These are phyloP conservation scores for Ceratocystis eucalypticola DNA, from an alignment of 2,329 filamentous ascomycete species.

Conservation along the genomic window DNA sequence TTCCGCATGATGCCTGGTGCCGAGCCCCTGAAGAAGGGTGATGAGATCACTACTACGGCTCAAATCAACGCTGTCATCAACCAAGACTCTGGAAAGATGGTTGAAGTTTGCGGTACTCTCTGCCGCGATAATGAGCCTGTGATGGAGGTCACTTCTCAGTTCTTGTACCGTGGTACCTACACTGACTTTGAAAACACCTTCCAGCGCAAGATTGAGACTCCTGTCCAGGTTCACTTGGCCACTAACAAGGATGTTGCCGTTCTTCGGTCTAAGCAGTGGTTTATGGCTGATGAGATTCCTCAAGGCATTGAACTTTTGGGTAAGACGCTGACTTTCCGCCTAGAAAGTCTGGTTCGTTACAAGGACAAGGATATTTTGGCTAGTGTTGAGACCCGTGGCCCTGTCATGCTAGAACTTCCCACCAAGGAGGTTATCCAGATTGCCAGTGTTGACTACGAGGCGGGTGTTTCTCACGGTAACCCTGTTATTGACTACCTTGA, in stretches of 20 bases:
- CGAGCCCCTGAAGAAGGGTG: slow-evolving; percentile 87
- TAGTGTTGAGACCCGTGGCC: slow-evolving; percentile 78
- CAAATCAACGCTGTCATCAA: slow-evolving; percentile 97
- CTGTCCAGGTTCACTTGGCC: slow-evolving; percentile 79
- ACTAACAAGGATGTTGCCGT: slow-evolving; percentile 88
- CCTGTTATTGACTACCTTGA: slow-evolving; percentile 93
- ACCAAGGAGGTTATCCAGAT: slow-evolving; percentile 97
- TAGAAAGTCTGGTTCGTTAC: slow-evolving; percentile 81
- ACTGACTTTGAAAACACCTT: slow-evolving; percentile 96
- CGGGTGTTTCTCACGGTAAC: slow-evolving; percentile 83
- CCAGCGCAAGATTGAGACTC: slow-evolving; percentile 91
- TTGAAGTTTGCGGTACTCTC: slow-evolving; percentile 97
- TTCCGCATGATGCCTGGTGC: slow-evolving; percentile 98
- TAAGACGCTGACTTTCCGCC: slow-evolving; percentile 89
- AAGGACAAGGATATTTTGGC: slow-evolving; percentile 91
- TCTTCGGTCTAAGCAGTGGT: slow-evolving; percentile 95
- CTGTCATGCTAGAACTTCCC: slow-evolving; percentile 85
- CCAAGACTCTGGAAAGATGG: slow-evolving; percentile 97
- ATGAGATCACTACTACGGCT: slow-evolving; percentile 81
- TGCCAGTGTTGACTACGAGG: slow-evolving; percentile 91
- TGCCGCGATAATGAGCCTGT: slow-evolving; percentile 68
- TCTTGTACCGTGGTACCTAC: slow-evolving; percentile 88
- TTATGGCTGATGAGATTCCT: slow-evolving; percentile 57
- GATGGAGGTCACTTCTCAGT: slow-evolving; percentile 98
- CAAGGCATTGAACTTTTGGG: slow-evolving; percentile 75